Percentiles rank a stretch among this genome's conserved stretches.
phyloP scores from a whole-genome alignment of 2,329 filamentous ascomycete species.

The Hypomyces rosellus region DNA sequence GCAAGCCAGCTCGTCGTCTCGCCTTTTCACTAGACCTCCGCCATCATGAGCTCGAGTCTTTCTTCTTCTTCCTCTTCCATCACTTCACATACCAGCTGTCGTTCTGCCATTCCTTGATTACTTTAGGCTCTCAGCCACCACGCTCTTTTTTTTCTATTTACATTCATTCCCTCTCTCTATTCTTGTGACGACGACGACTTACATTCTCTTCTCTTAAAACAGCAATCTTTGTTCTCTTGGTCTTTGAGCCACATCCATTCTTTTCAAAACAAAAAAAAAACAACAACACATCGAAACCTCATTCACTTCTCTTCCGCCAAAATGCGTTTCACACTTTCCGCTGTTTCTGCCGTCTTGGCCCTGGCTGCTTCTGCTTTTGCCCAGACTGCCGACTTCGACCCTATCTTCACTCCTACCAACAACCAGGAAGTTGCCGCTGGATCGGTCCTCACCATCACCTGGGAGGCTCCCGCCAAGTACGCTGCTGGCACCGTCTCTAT shows the following conservation, averaged over 20 bases:
- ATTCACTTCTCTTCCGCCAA: constrained; percentile 27
- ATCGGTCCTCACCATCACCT: constrained; percentile 43
- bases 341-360: constrained; percentile 38
- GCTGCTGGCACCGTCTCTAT: constrained; percentile 42
- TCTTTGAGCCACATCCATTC: constrained; percentile 3
- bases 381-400: constrained; percentile 51
- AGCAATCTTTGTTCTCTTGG: constrained; percentile 12
- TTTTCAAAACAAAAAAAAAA: neutral
- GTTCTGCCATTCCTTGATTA: neutral
- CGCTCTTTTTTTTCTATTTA: neutral
- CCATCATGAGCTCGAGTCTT: neutral
- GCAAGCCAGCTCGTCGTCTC: neutral
- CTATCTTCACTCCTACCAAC: constrained; percentile 41
- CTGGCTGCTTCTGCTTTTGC: constrained; percentile 45
- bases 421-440: constrained; percentile 43
- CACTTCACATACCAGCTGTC: neutral
- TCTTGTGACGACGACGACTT: neutral
- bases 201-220: neutral
- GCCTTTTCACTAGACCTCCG: neutral
- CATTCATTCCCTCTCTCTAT: neutral
- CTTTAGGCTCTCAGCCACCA: neutral
- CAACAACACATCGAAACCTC: neutral
- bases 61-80: neutral
- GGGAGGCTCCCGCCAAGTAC: constrained; percentile 38
- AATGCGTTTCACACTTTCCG: constrained; percentile 48